Evolutionary conservation across 169 alveolate genomes (phyloP), one percentile per base, ranked within the genome.

Genomic region (Pseudocohnilembus persalinus): DNA sequence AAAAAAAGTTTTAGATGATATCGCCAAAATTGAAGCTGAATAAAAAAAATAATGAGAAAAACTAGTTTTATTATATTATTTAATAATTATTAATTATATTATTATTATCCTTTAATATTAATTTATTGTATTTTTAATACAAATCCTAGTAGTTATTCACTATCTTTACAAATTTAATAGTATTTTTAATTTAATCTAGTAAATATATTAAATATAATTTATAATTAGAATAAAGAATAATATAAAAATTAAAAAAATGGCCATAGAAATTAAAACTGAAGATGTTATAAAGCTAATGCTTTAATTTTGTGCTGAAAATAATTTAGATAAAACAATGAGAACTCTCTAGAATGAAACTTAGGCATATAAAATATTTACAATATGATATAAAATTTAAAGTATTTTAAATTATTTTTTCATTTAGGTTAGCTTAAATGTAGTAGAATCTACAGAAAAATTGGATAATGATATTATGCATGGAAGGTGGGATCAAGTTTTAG

Each of bases 401-500:
- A 85, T 1, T 27, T 74, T 15, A 72, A 86, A 65, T 31, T 30
- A 30, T 75, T 86, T n/a, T 30, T 80, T 73, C 63, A 81, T 29
- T 83, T 77, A 83, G 28, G 74, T 68, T 0, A 35, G 63, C 64
- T 68, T 86, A 31, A 86, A 86, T 75, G 72, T 86, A 49, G 83
- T 79, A 30, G 83, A 76, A 30, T 77, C 83, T 75, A 80, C 72
- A 30, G 64, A 86, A 63, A 74, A 74, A 15, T 76, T 85, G 31
- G 68, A 64, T 24, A 65, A 63, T 73, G 75, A 85, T 32, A 80
- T 85, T 1, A 28, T 64, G 63, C 77, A 85, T 64, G 90, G 90
- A 34, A 85, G 74, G 79, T 85, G 90, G 90, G 90, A 85, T 74
- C 29, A 35, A 0, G 79, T 85, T 29, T 74, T 85, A 74, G n/a